A percentile compares a stretch with the other conserved stretches of the same genome.
Conservation (phyloP, 2,329 filamentous ascomycete genomes). For the Beauveria sp. region DNA sequence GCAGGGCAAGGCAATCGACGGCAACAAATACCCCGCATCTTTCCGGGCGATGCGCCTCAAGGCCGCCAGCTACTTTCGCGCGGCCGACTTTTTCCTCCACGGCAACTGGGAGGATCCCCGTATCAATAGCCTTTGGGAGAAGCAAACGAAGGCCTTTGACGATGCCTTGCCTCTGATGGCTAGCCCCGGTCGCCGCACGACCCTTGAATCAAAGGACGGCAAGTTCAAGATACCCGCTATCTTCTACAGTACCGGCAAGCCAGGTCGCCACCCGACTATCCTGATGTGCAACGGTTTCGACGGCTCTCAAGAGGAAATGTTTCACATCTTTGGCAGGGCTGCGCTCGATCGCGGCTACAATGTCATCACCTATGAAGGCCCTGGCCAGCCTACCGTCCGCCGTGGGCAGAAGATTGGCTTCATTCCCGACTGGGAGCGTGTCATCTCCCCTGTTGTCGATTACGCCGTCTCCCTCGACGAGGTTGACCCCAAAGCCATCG, state of each 20-base stretch:
- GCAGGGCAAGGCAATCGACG: slow-evolving; percentile 16
- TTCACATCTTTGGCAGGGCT: slow-evolving; percentile 27
- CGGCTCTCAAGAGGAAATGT: slow-evolving; percentile 35
- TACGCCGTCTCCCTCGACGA: slow-evolving; percentile 21
- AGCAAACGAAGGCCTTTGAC: slow-evolving; percentile 30
- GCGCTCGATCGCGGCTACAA: slow-evolving; percentile 34
- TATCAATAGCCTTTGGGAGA: slow-evolving; percentile 30
- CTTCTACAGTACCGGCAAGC: slow-evolving; percentile 22
- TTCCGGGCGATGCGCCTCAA: slow-evolving; percentile 25
- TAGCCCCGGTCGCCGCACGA: slow-evolving; percentile 27
- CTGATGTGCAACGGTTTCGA: slow-evolving; percentile 37
- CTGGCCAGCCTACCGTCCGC: slow-evolving; percentile 34
- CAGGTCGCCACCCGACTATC: slow-evolving; percentile 27
- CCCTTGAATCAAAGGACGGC: slow-evolving; percentile 21
- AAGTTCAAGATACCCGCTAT: slow-evolving; percentile 29
- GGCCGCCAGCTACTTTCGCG: slow-evolving; percentile 34
- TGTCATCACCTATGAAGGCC: slow-evolving; percentile 37
- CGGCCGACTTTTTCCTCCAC: slow-evolving; percentile 34
- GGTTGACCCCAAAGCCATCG: slow-evolving; percentile 26
- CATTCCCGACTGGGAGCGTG: slow-evolving; percentile 36
- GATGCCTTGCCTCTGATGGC: slow-evolving; percentile 28
- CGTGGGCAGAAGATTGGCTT: slow-evolving; percentile 36
- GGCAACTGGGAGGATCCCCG: slow-evolving; percentile 32
- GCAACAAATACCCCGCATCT: slow-evolving; percentile 18
- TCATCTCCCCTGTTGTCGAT: slow-evolving; percentile 33